phyloP scores from a whole-genome alignment of 352 stramenopile species.

The Saprolegnia parasitica region DNA sequence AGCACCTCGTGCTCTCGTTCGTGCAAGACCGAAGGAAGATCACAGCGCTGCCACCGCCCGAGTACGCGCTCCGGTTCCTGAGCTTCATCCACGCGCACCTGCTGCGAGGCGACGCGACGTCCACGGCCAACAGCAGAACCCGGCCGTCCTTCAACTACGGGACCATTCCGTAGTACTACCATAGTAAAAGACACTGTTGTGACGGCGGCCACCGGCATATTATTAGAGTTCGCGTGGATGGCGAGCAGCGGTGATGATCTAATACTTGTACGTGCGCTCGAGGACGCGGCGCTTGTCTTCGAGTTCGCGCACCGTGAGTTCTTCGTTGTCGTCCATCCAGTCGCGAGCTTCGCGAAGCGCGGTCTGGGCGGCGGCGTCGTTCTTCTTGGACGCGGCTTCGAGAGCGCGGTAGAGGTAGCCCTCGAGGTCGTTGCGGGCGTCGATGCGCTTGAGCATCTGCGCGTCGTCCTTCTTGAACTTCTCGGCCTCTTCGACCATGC shows the following conservation, averaged over 20 bases:
- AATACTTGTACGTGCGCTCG: constrained; percentile 24
- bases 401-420: constrained; percentile 59
- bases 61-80: constrained; percentile 82
- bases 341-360: constrained; percentile 15
- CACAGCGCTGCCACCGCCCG: constrained; percentile 69
- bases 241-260: neutral
- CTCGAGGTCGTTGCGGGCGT: constrained; percentile 60
- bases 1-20: constrained; percentile 64
- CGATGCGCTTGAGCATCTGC: constrained; percentile 64
- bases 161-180: constrained; percentile 12
- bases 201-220: neutral
- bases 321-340: constrained; percentile 25
- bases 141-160: constrained; percentile 24
- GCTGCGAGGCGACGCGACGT: constrained; percentile 53
- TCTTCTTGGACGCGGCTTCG: constrained; percentile 27
- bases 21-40: constrained; percentile 73
- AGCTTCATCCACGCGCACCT: constrained; percentile 83
- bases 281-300: constrained; percentile 22
- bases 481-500: constrained; percentile 62
- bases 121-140: constrained; percentile 33
- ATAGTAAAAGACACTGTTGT: constrained; percentile 11
- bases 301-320: constrained; percentile 23
- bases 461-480: constrained; percentile 73
- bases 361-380: constrained; percentile 1
- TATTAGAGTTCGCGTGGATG: neutral